Evolutionary conservation across 2,329 filamentous ascomycete species (phyloP), one percentile per base, ranked within the genome.

Genomic region (Cercospora sp.): DNA sequence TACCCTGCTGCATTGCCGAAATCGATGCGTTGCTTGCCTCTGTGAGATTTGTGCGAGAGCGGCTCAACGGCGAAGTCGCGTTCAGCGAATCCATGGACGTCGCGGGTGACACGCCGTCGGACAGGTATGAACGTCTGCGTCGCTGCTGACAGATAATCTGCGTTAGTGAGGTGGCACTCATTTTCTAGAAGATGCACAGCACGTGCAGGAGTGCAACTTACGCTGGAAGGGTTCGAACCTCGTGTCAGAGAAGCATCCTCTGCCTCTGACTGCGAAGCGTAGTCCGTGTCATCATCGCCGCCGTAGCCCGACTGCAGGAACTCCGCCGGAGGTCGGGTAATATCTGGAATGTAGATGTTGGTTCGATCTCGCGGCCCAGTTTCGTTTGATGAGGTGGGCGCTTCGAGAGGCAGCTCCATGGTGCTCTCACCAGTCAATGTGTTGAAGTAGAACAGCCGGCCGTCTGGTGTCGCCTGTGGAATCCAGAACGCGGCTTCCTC

Each of bases 401-500:
- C 94, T 79, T 99, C 95, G 28, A 99, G 85, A 1, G 95, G 95
- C 69, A 99, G 83, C 78, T 99, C 95, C 88, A 94, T 95, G 70
- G 92, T 96, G 77, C 92, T 96, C 76, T 96, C 93, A 65, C 94
- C 94, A 0, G 95, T 99, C 82, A 97, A 89, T 70, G 94, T 98
- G 80, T 99, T 99, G 85, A 96, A 98, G 82, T 98, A 99, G 81
- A 96, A 99, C 26, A 99, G 82, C 66, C 94, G 87, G 64, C 95
- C 95, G 78, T 98, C 94, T 1, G 92, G 88, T 0, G 95, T 99
- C 13, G 94, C 95, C 82, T 99, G 95, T 18, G 95, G 95, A 73
- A 99, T 97, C 95, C 95, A 99, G 78, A 96, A 99, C 72, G 96
- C 94, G 57, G 94, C 93, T 78, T 94, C 90, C 74, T 95, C 94